Percentiles rank a stretch among this genome's conserved stretches.
These are phyloP conservation scores for Skeletonema marinoi DNA, from an alignment of 108 stramenopile genomes.

Conservation along the genomic window DNA sequence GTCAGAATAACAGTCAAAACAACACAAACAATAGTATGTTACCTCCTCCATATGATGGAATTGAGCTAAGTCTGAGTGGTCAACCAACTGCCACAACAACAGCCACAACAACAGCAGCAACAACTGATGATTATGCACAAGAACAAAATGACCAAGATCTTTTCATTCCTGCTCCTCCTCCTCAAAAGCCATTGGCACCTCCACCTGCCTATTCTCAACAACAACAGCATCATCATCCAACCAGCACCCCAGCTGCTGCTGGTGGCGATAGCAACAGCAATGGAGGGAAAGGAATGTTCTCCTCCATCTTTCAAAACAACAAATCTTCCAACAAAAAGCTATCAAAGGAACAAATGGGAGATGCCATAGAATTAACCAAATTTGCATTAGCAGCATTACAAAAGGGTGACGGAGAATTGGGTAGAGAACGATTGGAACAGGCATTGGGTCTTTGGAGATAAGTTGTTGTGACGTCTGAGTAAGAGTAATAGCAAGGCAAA, in stretches of 20 bases:
- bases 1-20: neutral
- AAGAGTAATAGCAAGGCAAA: too few relatives aligned
- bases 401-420: slow-evolving; percentile 75
- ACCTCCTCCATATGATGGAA: slow-evolving; percentile 23
- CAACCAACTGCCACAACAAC: slow-evolving; percentile 15
- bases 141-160: slow-evolving; percentile 45
- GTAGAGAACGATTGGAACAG: slow-evolving; percentile 75
- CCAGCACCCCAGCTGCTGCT: slow-evolving; percentile 8
- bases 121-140: slow-evolving; percentile 28
- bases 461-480: neutral
- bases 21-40: slow-evolving; percentile 6
- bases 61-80: slow-evolving; percentile 44
- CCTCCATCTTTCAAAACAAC: slow-evolving; percentile 4
- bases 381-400: slow-evolving; percentile 85
- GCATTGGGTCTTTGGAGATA: slow-evolving; percentile 54
- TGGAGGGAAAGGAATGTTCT: slow-evolving; percentile 19
- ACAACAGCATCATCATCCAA: slow-evolving; percentile 35
- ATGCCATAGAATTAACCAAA: slow-evolving; percentile 80
- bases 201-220: slow-evolving; percentile 26
- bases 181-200: slow-evolving; percentile 30
- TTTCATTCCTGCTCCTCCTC: slow-evolving; percentile 39
- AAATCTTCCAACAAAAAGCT: slow-evolving; percentile 26
- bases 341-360: slow-evolving; percentile 68
- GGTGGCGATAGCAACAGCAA: slow-evolving; percentile 8
- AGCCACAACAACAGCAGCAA: neutral